Evolutionary conservation across 225 moss, liverwort and hornwort genomes (phyloP).

Genomic region (Physcomitrium patens): DNA sequence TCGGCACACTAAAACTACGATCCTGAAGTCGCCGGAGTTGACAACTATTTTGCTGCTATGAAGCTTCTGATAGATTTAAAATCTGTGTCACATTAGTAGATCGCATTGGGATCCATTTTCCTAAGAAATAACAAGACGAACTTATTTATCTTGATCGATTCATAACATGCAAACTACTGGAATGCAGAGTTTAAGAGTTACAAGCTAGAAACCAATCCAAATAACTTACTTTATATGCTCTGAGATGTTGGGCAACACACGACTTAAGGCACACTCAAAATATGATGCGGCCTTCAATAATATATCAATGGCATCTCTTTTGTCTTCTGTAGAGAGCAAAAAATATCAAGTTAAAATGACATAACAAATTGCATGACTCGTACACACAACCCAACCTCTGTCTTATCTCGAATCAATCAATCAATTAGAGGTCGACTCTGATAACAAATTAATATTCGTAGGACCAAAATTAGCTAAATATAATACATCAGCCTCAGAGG

Average conservation of each 20-base stretch:
- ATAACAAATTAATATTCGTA: too few relatives aligned
- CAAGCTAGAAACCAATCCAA: not conserved
- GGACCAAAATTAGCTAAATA: too few relatives aligned
- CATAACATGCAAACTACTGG: too few relatives aligned
- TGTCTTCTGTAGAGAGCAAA: slow-evolving; percentile 39
- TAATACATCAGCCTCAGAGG: too few relatives aligned
- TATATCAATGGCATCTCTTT: slow-evolving; percentile 46
- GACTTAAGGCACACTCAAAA: slow-evolving; percentile 53
- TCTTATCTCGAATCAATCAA: not conserved
- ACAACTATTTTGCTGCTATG: not conserved
- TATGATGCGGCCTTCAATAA: slow-evolving; percentile 56
- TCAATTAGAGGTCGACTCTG: too few relatives aligned
- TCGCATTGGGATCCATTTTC: not conserved
- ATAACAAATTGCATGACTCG: not conserved
- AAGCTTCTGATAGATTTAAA: not conserved
- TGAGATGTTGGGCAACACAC: slow-evolving; percentile 37
- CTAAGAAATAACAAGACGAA: not conserved
- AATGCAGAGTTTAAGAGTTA: not conserved
- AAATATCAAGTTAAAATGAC: not conserved
- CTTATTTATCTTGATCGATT: too few relatives aligned
- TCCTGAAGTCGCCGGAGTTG: not conserved
- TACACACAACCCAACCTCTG: not conserved
- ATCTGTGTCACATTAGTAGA: too few relatives aligned
- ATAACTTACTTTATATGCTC: slow-evolving; percentile 51
- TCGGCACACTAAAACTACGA: not conserved